Evolutionary conservation across 176 grass and related monocot species (phyloP).

Genomic region (Phoenix dactylifera): DNA sequence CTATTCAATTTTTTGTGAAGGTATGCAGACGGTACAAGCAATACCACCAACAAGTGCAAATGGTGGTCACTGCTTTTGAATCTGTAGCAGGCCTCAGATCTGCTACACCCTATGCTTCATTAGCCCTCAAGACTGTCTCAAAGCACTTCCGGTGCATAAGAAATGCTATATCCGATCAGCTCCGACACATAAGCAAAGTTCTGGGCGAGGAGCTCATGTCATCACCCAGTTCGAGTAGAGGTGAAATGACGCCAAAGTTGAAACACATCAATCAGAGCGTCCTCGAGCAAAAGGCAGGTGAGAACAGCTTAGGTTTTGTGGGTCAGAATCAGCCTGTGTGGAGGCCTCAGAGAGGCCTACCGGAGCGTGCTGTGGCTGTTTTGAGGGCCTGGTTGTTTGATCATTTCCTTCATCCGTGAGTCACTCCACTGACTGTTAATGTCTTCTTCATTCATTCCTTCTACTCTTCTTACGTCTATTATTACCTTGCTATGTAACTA

Average conservation of each 20-base stretch:
- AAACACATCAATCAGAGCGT: constrained; percentile 9
- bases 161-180: constrained; percentile 31
- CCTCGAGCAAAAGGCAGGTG: background rate
- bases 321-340: constrained; percentile 38
- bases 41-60: constrained; percentile 49
- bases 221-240: constrained; percentile 25
- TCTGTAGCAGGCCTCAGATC: constrained; percentile 35
- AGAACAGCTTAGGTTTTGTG: constrained; percentile 20
- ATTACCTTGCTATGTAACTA: too few relatives aligned
- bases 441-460: too few relatives aligned
- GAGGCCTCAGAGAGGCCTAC: constrained; percentile 45
- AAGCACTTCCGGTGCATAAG: constrained; percentile 33
- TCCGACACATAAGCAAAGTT: constrained; percentile 28
- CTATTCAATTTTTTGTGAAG: constrained; percentile 8
- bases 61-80: constrained; percentile 44
- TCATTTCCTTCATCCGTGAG: constrained; percentile 61
- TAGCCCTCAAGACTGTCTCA: constrained; percentile 36
- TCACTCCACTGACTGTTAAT: background rate
- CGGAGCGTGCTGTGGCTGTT: constrained; percentile 38
- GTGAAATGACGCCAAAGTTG: background rate
- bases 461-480: too few relatives aligned
- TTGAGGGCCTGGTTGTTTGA: constrained; percentile 50
- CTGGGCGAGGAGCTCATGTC: constrained; percentile 36
- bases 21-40: constrained; percentile 43
- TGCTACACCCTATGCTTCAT: constrained; percentile 33